Evolutionary conservation across 2,329 filamentous ascomycete species (phyloP).

Genomic region (Colletotrichum lentis): DNA sequence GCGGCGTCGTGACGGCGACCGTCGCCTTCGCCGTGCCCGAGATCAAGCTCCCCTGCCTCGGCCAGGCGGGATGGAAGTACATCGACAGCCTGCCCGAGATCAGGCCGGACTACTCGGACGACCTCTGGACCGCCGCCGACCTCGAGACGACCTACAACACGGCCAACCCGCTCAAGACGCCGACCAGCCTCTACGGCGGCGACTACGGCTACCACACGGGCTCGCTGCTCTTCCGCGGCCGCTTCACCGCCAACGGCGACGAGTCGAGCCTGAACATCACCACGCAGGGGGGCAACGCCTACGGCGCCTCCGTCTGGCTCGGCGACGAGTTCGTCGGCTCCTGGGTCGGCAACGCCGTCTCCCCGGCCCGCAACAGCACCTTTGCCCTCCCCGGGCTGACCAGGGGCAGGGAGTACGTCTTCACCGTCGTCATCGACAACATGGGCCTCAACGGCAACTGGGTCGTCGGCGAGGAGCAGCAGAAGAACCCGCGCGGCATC

Average conservation of each 20-base stretch:
- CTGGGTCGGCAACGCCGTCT: conserved; percentile 61
- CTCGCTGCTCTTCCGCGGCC: conserved; percentile 70
- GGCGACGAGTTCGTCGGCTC: conserved; percentile 68
- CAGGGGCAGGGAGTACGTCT: conserved; percentile 61
- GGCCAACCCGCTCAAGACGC: conserved; percentile 58
- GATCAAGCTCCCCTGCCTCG: conserved; percentile 33
- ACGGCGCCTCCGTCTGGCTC: conserved; percentile 70
- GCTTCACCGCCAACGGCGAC: conserved; percentile 66
- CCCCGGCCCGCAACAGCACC: conserved; percentile 59
- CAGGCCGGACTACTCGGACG: conserved; percentile 47
- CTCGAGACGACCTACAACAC: conserved; percentile 45
- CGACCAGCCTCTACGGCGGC: conserved; percentile 68
- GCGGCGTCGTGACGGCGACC: conserved; percentile 38
- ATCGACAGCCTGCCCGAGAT: conserved; percentile 41
- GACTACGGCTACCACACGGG: conserved; percentile 77
- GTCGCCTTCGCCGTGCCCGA: conserved; percentile 37
- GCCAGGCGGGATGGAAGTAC: conserved; percentile 36
- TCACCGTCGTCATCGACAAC: conserved; percentile 74
- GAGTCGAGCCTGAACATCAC: conserved; percentile 63
- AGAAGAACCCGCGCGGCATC: conserved; percentile 67
- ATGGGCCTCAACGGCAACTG: conserved; percentile 73
- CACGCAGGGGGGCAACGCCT: conserved; percentile 71
- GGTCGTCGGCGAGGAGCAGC: conserved; percentile 61
- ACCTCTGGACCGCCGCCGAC: conserved; percentile 54
- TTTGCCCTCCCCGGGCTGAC: conserved; percentile 62